Conservation (phyloP, 1,139 yeast species). For the Magnusiomyces clavatus region DNA sequence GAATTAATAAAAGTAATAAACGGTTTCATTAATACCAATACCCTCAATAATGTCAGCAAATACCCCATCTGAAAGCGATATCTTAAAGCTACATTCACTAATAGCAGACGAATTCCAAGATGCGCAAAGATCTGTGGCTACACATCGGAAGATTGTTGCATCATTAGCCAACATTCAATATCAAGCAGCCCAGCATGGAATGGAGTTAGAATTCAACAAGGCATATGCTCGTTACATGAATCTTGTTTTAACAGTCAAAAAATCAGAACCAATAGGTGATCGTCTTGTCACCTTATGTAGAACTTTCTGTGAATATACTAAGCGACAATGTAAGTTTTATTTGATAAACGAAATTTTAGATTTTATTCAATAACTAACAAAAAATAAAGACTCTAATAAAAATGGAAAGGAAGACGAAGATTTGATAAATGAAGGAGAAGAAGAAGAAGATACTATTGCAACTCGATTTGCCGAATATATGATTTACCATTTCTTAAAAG, state of each 20-base stretch:
- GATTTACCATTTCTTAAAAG: constrained; percentile 60
- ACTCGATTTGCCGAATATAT: constrained; percentile 50
- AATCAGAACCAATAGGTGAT: constrained; percentile 68
- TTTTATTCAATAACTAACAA: constrained; percentile 24
- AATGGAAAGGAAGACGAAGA: constrained; percentile 10
- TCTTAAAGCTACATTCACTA: constrained; percentile 18
- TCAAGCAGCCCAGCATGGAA: constrained; percentile 45
- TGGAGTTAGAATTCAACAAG: constrained; percentile 51
- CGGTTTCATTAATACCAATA: too few relatives aligned
- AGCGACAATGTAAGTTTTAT: constrained; percentile 29
- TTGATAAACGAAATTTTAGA: constrained; percentile 24
- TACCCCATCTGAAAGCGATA: constrained; percentile 16
- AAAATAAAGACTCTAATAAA: constrained; percentile 4
- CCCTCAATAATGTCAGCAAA: too few relatives aligned
- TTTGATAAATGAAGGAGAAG: constrained; percentile 29
- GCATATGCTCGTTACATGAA: constrained; percentile 55
- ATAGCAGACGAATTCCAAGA: constrained; percentile 71
- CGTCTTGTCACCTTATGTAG: constrained; percentile 68
- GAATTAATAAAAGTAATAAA: background rate
- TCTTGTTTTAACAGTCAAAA: constrained; percentile 58
- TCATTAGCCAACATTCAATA: constrained; percentile 53
- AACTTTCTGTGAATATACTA: constrained; percentile 49
- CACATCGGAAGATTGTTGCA: constrained; percentile 67
- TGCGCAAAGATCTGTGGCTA: constrained; percentile 64
- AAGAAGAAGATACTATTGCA: constrained; percentile 36